Base-by-base conservation (phyloP, 1,284 basidiomycete species). In the Ceraceosorus guamensis region DNA sequence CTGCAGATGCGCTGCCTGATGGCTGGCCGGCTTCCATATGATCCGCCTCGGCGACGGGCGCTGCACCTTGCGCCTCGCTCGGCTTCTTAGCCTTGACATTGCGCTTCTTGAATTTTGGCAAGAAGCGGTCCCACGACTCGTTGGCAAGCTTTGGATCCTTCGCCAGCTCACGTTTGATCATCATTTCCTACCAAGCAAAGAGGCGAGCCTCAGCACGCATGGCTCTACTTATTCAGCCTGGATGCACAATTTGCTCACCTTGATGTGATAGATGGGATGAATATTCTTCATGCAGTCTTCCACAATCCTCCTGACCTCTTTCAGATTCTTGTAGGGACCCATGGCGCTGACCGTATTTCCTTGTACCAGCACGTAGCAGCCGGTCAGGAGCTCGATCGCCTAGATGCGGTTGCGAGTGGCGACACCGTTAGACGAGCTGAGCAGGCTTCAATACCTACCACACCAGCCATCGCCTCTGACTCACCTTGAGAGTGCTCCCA, bases 271-370 rank as follows among this genome's bases (percentile, higher is more conserved):
- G 74, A 99, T 98, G 2, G 95, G 95, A 74, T 99, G 95, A 52
- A 98, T 88, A 75, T 99, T 99, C 79, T 89, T 93, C 90, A 99
- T 95, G 80, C 95, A 99, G 77, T 99, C 95, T 51, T 97, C 78
- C 32, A 99, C 84, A 67, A 98, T 96, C 58, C 92, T 79, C 55
- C 95, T 83, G 4, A 98, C 93, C 76, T 97, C 92, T 77, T 97
- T 98, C 43, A 99, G 80, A 0, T 88, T 87, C 76, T 93, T 96
- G 80, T 88, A 91, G 0, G 88, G 85, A 1, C 95, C 95, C 92
- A 98, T 98, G 2, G 90, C 91, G 47, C 90, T 89, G 55, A 99
- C 95, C 0, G 95, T 99, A 77, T 85, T 97, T 58, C 95, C 95
- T 80, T 98, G 95, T 0, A 99, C 93, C 30, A 99, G 82, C 6